A percentile compares a stretch with the other conserved stretches of the same genome.
phyloP scores from a whole-genome alignment of 1,284 basidiomycete genomes.

The Sanghuangporus sanghuang region DNA sequence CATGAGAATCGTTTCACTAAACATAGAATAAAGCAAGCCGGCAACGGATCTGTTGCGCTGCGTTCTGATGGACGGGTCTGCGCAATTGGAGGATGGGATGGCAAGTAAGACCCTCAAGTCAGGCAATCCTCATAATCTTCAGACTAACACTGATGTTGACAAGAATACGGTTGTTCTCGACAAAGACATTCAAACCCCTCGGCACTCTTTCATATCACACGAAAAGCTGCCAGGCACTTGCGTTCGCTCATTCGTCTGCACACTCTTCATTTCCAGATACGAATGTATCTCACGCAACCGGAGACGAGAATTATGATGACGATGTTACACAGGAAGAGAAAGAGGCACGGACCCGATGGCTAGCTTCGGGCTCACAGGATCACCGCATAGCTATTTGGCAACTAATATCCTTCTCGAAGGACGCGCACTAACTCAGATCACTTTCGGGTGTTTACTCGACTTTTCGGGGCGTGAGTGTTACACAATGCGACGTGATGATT shows the following conservation, averaged over 20 bases:
- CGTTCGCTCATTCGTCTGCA: slow-evolving; percentile 47
- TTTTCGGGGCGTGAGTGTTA: too few relatives aligned
- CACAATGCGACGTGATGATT: too few relatives aligned
- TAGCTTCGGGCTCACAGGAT: slow-evolving; percentile 72
- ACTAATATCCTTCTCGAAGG: slow-evolving; percentile 57
- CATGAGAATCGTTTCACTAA: slow-evolving; percentile 4
- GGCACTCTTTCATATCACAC: slow-evolving; percentile 81
- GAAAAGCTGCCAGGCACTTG: slow-evolving; percentile 61
- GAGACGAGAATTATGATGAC: slow-evolving; percentile 35
- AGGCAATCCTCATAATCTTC: neutral
- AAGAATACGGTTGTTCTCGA: slow-evolving; percentile 76
- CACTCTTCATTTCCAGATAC: neutral
- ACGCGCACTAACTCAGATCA: neutral
- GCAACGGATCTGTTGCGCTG: slow-evolving; percentile 71
- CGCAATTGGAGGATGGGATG: slow-evolving; percentile 87
- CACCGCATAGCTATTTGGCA: slow-evolving; percentile 73
- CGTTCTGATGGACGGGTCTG: slow-evolving; percentile 72
- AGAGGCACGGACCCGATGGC: slow-evolving; percentile 54
- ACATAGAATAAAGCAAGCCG: slow-evolving; percentile 71
- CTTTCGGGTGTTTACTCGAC: too few relatives aligned
- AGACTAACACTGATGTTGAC: neutral
- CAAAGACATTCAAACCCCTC: slow-evolving; percentile 69
- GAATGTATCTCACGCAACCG: neutral
- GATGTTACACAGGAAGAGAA: slow-evolving; percentile 49
- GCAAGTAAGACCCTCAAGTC: slow-evolving; percentile 50